phyloP scores from a whole-genome alignment of 2,329 filamentous ascomycete species.

The Onygenales sp. region DNA sequence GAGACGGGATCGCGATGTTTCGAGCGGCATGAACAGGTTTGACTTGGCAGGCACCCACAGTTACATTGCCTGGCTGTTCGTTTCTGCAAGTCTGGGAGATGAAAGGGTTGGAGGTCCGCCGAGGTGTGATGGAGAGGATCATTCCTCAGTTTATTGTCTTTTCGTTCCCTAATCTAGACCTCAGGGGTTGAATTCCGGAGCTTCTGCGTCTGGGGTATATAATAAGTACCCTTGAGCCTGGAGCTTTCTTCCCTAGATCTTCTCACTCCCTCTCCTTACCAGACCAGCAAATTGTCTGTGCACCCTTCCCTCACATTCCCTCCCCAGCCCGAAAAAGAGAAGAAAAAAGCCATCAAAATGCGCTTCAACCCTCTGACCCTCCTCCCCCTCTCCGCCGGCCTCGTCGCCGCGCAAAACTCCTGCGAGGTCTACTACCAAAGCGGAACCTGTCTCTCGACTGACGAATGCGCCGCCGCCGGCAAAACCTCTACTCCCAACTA shows the following conservation, averaged over 20 bases:
- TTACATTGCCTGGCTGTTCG: neutral
- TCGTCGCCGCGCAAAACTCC: neutral
- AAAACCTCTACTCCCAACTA: conserved; percentile 29
- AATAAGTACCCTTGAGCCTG: too few relatives aligned
- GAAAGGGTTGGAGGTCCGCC: neutral
- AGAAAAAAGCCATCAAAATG: conserved; percentile 1
- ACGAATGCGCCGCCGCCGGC: conserved; percentile 27
- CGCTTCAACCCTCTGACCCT: neutral
- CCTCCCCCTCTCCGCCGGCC: conserved; percentile 2
- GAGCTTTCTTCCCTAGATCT: too few relatives aligned
- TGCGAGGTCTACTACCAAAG: conserved; percentile 7
- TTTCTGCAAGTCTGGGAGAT: neutral
- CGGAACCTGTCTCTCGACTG: conserved; percentile 31
- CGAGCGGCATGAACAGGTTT: too few relatives aligned
- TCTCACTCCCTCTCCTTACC: too few relatives aligned
- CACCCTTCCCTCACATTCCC: neutral
- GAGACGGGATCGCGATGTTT: too few relatives aligned
- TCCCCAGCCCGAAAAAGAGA: too few relatives aligned
- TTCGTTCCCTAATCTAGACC: too few relatives aligned
- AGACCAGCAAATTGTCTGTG: neutral
- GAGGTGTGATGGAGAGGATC: neutral
- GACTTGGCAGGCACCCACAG: neutral
- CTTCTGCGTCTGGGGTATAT: too few relatives aligned
- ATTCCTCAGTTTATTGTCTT: neutral
- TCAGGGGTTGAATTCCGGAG: too few relatives aligned